These are phyloP conservation scores for Nemania sp. DNA, from an alignment of 2,329 filamentous ascomycete genomes.

Conservation along the genomic window DNA sequence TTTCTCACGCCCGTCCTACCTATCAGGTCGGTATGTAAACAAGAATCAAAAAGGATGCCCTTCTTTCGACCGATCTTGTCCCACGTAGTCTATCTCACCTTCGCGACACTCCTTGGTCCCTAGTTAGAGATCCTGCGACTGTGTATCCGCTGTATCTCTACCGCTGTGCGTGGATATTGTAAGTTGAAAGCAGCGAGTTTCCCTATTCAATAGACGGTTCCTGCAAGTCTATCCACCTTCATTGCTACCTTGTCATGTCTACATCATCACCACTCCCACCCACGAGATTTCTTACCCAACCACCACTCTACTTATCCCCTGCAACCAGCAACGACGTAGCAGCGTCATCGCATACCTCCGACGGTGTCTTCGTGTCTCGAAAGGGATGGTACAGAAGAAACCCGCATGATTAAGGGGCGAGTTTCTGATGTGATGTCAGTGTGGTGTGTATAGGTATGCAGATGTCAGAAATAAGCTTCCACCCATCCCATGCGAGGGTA, in stretches of 20 bases:
- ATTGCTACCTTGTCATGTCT: slow-evolving; percentile 5
- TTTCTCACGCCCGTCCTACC: neutral
- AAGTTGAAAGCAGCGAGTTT: neutral
- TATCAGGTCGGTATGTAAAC: neutral
- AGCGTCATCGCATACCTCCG: slow-evolving; percentile 14
- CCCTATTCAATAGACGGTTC: neutral
- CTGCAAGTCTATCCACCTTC: neutral
- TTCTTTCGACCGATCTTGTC: neutral
- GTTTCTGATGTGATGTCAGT: slow-evolving; percentile 16
- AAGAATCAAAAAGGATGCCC: too few relatives aligned
- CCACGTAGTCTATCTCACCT: too few relatives aligned
- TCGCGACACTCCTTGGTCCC: neutral
- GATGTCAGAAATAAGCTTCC: slow-evolving; percentile 22
- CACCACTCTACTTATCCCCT: too few relatives aligned
- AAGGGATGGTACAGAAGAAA: neutral
- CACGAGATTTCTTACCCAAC: neutral
- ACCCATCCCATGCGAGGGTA: neutral
- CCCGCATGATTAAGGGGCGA: neutral
- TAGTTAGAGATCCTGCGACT: too few relatives aligned
- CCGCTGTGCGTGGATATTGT: neutral
- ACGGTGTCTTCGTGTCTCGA: slow-evolving; percentile 12
- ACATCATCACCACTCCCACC: neutral
- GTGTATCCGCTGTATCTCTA: neutral
- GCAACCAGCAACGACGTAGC: neutral
- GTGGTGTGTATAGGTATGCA: neutral